Evolutionary conservation across 208 protist species (phyloP), one percentile per base, ranked within the genome.

Genomic region (Leishmania tarentolae): DNA sequence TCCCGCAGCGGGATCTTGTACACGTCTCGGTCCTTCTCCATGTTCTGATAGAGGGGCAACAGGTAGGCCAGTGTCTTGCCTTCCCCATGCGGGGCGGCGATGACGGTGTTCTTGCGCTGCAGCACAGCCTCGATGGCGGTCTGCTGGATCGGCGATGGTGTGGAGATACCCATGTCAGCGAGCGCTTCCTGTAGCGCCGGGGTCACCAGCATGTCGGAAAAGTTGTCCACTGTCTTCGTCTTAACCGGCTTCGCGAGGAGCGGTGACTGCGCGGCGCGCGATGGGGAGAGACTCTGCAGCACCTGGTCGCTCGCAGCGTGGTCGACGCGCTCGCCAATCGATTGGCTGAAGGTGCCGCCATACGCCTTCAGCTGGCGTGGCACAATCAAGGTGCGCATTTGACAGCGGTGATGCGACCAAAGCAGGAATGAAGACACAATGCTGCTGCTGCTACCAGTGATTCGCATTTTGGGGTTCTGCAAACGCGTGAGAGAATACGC

Each of bases 61-160:
- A 98, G 79, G 73, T 90, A 98, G 17, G 92, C 85, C 37, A 97
- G 83, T 2, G 95, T 96, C 83, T 98, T 98, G 28, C 95, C 95
- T 40, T 92, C 93, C 44, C 95, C 95, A 72, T 95, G 92, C 74
- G 93, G 95, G 11, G 95, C 93, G 3, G 91, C 92, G n/a, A 97
- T 83, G 68, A 96, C 84, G 28, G 89, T 90, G 80, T 90, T 88
- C 68, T 90, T 92, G 57, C 83, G 85, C 83, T 94, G 90, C 80
- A 94, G 74, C 28, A 95, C 87, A 7, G 88, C 84, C 78, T 95
- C 93, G 66, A 96, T 93, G 17, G 91, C 88, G 24, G 81, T 89
- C 78, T 96, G 93, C 84, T 96, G 93, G 71, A 96, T 94, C 63
- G 93, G 93, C n/a, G 91, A 93, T 66, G 93, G 93, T 44, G 87